Percentiles rank a stretch among this genome's conserved stretches.
Conservation (phyloP, 495 filamentous ascomycete genomes). For the Neurospora sp. region DNA sequence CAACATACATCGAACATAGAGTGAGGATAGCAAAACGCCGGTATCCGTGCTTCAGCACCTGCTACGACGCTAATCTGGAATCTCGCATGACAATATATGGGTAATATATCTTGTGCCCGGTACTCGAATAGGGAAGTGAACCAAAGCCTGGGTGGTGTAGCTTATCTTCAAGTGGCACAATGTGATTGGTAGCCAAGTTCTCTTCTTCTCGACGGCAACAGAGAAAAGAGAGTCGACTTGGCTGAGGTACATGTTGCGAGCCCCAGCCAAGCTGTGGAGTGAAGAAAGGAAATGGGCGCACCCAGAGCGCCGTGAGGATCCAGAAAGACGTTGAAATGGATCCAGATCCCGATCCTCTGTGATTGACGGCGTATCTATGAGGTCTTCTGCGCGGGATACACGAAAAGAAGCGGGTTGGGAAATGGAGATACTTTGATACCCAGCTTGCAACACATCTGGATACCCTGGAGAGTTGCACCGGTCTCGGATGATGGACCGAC, state of each 20-base stretch:
- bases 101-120: background rate
- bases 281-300: background rate
- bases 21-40: background rate
- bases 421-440: background rate
- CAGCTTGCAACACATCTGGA: background rate
- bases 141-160: background rate
- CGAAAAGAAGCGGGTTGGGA: background rate
- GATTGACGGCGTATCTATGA: background rate
- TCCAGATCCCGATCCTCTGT: background rate
- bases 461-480: background rate
- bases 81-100: background rate
- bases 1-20: background rate
- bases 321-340: background rate
- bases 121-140: background rate
- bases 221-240: background rate
- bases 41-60: background rate
- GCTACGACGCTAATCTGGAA: background rate
- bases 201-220: background rate
- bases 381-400: background rate
- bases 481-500: background rate
- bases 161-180: background rate
- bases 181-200: background rate
- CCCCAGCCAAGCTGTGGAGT: background rate
- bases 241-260: background rate
- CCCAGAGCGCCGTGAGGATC: background rate